A percentile compares a stretch with the other conserved stretches of the same genome.
Evolutionary conservation across 2,329 filamentous ascomycete species (phyloP).

Genomic region (Coleophoma crateriformis): DNA sequence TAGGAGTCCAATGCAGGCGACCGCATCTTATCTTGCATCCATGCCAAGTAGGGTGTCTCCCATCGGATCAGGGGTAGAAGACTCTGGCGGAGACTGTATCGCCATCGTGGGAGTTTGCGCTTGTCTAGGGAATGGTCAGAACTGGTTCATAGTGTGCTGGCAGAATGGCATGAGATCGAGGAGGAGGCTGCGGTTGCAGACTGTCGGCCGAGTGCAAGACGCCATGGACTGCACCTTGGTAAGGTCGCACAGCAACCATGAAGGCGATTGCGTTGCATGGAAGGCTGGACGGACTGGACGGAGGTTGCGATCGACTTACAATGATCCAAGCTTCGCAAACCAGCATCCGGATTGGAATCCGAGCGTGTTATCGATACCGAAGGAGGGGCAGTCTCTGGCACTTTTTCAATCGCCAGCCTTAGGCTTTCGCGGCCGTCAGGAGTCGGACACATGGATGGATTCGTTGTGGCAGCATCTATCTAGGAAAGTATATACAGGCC

Average conservation of each 20-base stretch:
- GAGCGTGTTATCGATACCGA: constrained; percentile 20
- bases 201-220: no score
- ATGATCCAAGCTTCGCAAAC: constrained; percentile 74
- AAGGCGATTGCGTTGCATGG: neutral
- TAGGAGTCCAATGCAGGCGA: constrained; percentile 87
- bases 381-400: constrained; percentile 19
- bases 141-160: neutral
- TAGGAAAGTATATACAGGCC: constrained; percentile 1
- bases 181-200: neutral
- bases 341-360: constrained; percentile 56
- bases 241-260: neutral
- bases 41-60: constrained; percentile 93
- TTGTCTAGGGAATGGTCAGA: constrained; percentile 55
- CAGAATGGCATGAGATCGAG: neutral
- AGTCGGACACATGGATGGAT: constrained; percentile 28
- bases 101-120: constrained; percentile 78
- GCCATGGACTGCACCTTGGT: no score
- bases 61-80: constrained; percentile 83
- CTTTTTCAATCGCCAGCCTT: constrained; percentile 20
- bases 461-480: constrained; percentile 19
- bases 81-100: constrained; percentile 75
- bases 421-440: constrained; percentile 22
- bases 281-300: neutral
- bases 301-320: constrained; percentile 41
- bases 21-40: constrained; percentile 74